These are phyloP conservation scores for Ephemerocybe angulata DNA, from an alignment of 768 basidiomycete genomes.

Conservation along the genomic window DNA sequence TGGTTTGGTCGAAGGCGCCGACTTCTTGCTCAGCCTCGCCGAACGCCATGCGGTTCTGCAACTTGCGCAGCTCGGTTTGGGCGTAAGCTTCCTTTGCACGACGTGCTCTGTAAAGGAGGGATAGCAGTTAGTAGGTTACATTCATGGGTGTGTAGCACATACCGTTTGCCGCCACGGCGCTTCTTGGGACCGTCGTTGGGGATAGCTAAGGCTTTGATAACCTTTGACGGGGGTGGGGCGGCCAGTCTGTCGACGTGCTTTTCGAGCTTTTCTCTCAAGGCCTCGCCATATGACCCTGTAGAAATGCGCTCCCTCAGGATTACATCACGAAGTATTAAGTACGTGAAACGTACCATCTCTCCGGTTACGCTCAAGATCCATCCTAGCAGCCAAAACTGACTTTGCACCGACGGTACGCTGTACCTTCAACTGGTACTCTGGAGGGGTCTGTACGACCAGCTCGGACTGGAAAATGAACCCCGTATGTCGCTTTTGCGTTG, in stretches of 20 bases:
- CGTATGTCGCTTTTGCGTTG: slow-evolving; percentile 84
- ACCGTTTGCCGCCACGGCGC: slow-evolving; percentile 93
- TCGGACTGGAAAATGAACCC: slow-evolving; percentile 97
- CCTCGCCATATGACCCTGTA: slow-evolving; percentile 74
- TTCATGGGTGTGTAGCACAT: slow-evolving; percentile 16
- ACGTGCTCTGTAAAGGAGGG: slow-evolving; percentile 63
- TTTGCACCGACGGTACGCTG: slow-evolving; percentile 95
- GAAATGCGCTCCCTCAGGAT: neutral
- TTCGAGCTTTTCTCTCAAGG: slow-evolving; percentile 84
- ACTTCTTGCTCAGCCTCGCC: slow-evolving; percentile 95
- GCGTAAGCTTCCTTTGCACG: slow-evolving; percentile 99
- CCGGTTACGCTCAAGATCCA: slow-evolving; percentile 85
- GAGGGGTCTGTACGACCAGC: slow-evolving; percentile 76
- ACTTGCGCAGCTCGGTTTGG: slow-evolving; percentile 92
- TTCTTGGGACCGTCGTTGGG: slow-evolving; percentile 96
- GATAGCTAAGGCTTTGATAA: slow-evolving; percentile 87
- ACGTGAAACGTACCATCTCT: slow-evolving; percentile 60
- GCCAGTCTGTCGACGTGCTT: slow-evolving; percentile 88
- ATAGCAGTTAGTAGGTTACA: neutral
- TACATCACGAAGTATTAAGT: neutral
- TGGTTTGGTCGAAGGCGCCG: slow-evolving; percentile 95
- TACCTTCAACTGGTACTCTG: slow-evolving; percentile 87
- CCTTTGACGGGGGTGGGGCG: slow-evolving; percentile 91
- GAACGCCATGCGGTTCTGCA: slow-evolving; percentile 96
- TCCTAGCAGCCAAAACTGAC: slow-evolving; percentile 81